Conservation (phyloP, 441 rosid genomes). For the Pelargonium myrrhifolium region DNA sequence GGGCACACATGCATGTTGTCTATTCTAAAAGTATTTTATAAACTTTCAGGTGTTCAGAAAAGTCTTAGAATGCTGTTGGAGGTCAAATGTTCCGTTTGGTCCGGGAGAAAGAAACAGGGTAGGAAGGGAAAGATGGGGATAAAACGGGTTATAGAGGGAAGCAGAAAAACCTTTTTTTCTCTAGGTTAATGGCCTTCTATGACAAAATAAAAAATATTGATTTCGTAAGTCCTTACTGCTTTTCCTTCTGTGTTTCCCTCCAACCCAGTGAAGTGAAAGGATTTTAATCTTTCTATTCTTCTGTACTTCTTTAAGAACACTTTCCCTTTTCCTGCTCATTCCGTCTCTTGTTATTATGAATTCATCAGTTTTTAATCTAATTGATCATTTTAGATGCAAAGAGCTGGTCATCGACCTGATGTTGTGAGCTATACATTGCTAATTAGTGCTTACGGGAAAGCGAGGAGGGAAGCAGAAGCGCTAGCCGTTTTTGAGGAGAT, state of each 20-base stretch:
- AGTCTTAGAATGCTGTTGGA: no score
- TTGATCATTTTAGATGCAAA: constrained; percentile 66
- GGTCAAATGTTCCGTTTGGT: no score
- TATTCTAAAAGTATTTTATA: no score
- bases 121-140: no score
- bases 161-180: no score
- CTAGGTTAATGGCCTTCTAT: background rate
- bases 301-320: background rate
- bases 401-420: constrained; percentile 72
- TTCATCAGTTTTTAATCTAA: constrained; percentile 22
- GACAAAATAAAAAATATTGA: no score
- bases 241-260: background rate
- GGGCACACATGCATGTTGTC: no score
- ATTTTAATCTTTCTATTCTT: background rate
- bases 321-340: background rate
- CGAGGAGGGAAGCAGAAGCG: constrained; percentile 94
- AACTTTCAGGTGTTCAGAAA: no score
- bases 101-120: no score
- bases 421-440: constrained; percentile 89
- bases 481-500: constrained; percentile 94
- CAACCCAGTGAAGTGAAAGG: background rate
- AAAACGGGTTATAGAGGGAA: no score
- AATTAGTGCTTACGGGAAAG: constrained; percentile 85
- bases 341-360: constrained; percentile 13
- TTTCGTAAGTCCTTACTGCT: background rate